A percentile compares a stretch with the other conserved stretches of the same genome.
Conservation (phyloP, 192 early-diverging fungal genomes). For the Spizellomyces sp. region DNA sequence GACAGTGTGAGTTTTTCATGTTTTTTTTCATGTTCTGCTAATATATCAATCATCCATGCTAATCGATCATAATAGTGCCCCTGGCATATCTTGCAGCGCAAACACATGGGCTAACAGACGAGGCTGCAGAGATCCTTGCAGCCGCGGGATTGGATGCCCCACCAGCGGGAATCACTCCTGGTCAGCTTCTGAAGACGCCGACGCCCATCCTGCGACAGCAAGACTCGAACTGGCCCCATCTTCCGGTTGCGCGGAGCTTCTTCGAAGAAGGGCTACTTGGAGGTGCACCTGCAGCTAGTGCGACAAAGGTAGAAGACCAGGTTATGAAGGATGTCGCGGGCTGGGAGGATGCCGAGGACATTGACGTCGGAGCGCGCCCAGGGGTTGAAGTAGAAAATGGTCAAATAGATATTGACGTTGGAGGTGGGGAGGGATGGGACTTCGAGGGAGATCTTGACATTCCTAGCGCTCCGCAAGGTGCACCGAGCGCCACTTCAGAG, state of each 20-base stretch:
- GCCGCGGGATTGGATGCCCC: conserved; percentile 63
- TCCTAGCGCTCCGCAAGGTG: conserved; percentile 63
- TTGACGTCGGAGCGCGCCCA: conserved; percentile 19
- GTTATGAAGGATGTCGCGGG: conserved; percentile 65
- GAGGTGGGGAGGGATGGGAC: conserved; percentile 72
- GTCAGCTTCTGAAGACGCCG: conserved; percentile 66
- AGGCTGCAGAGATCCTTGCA: conserved; percentile 81
- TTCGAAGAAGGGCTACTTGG: conserved; percentile 68
- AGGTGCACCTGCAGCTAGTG: conserved; percentile 50
- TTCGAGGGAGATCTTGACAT: conserved; percentile 79
- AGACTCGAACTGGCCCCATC: conserved; percentile 92
- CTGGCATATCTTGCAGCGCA: conserved; percentile 93
- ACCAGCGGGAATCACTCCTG: conserved; percentile 60
- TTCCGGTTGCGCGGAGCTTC: conserved; percentile 80
- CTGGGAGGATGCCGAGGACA: conserved; percentile 75
- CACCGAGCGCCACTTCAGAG: conserved; percentile 49
- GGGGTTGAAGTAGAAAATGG: conserved; percentile 38
- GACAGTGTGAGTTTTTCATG: conserved; percentile 65
- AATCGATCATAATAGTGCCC: conserved; percentile 51
- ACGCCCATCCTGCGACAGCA: conserved; percentile 70
- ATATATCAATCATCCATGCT: neutral
- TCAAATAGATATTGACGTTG: conserved; percentile 43
- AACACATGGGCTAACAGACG: conserved; percentile 83
- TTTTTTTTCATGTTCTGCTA: neutral
- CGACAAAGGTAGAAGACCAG: conserved; percentile 55